phyloP scores from a whole-genome alignment of 306 rosid genomes.

The Luffa acutangula region DNA sequence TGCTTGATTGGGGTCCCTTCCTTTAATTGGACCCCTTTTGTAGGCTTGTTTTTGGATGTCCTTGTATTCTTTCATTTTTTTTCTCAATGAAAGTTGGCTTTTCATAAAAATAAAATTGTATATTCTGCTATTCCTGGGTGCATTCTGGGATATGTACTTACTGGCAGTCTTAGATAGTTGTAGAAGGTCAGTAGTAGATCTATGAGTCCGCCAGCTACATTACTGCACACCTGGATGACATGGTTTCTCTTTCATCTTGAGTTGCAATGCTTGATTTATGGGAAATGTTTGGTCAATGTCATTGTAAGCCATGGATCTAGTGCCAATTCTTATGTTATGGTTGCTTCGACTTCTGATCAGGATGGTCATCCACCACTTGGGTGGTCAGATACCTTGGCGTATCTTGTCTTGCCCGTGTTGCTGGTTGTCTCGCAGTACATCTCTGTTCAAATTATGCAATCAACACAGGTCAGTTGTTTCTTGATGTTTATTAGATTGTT shows the following conservation, averaged over 20 bases:
- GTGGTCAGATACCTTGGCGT: slow-evolving; percentile 96
- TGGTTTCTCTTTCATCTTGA: slow-evolving; percentile 6
- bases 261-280: not conserved
- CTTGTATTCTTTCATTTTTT: too few species aligned
- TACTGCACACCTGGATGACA: not conserved
- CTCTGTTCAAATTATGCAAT: slow-evolving; percentile 93
- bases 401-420: slow-evolving; percentile 84
- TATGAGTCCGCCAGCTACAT: not conserved
- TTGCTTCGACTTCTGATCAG: slow-evolving; percentile 35
- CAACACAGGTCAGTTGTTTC: slow-evolving; percentile 72
- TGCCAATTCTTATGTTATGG: slow-evolving; percentile 4
- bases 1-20: too few species aligned
- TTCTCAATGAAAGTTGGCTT: too few species aligned
- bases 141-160: not conserved
- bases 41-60: too few species aligned
- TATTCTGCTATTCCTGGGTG: not conserved
- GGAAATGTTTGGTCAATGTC: not conserved
- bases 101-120: too few species aligned
- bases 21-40: too few species aligned
- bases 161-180: not conserved
- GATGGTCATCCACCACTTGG: slow-evolving; percentile 99
- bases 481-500: not conserved
- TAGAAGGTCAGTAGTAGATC: not conserved
- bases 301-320: not conserved
- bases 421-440: slow-evolving; percentile 75